A percentile compares a stretch with the other conserved stretches of the same genome.
Evolutionary conservation across 768 basidiomycete species (phyloP).

Genomic region (Rhodotorula toruloides): DNA sequence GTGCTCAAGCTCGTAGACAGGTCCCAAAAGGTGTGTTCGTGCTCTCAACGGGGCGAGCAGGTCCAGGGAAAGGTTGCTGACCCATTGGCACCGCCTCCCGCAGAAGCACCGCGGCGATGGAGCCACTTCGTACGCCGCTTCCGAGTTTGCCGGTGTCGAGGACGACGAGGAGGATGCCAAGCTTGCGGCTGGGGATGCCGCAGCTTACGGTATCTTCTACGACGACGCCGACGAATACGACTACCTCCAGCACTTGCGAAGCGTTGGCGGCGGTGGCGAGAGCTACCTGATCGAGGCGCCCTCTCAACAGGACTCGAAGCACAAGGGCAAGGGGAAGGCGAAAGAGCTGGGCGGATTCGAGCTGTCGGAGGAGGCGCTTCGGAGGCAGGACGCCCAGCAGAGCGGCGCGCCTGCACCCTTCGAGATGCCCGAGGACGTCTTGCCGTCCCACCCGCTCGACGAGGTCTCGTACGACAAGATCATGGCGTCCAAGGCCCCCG

Average conservation of each 20-base stretch:
- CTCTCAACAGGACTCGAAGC: constrained; percentile 40
- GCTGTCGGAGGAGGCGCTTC: constrained; percentile 19
- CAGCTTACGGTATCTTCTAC: constrained; percentile 82
- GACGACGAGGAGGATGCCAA: constrained; percentile 59
- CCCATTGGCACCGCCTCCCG: too few species aligned
- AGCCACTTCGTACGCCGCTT: neutral
- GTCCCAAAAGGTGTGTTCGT: constrained; percentile 43
- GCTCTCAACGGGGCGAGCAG: neutral
- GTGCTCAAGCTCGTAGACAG: constrained; percentile 80
- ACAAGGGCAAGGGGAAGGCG: constrained; percentile 49
- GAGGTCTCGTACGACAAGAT: constrained; percentile 53
- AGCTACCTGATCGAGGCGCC: constrained; percentile 76
- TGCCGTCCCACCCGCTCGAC: constrained; percentile 65
- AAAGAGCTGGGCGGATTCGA: constrained; percentile 53
- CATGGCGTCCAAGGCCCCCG: neutral
- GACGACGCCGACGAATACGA: constrained; percentile 88
- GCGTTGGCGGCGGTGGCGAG: constrained; percentile 68
- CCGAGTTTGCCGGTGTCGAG: constrained; percentile 10
- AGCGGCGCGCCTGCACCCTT: constrained; percentile 69
- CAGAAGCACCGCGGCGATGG: constrained; percentile 5
- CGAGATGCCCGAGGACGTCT: constrained; percentile 58
- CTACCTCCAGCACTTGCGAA: constrained; percentile 92
- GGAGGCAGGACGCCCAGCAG: constrained; percentile 54
- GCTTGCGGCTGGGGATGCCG: constrained; percentile 74
- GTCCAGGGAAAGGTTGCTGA: neutral